Base-by-base conservation (phyloP, 176 grass and related monocot species). In the Canna indica region DNA sequence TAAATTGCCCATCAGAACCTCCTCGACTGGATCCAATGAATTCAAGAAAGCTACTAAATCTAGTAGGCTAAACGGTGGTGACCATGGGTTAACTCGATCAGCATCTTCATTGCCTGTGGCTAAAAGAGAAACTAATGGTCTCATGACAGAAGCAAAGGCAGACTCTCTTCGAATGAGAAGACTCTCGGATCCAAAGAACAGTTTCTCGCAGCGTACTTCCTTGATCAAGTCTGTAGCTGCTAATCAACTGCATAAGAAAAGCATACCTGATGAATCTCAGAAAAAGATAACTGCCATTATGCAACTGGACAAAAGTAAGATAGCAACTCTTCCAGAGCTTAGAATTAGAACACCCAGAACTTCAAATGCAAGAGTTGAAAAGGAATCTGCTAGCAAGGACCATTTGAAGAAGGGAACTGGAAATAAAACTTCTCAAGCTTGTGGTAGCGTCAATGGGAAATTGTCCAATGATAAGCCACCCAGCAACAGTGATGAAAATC, bases 281-380 rank as follows among this genome's bases (percentile, higher is more conserved):
- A n/a, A n/a, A n/a, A n/a, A n/a, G n/a, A n/a, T n/a, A n/a, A n/a
- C n/a, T n/a, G n/a, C n/a, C n/a, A 84, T 73, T 33, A 29, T 80
- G 79, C 54, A 79, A 70, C 85, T 97, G 32, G 94, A 97, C 76
- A 74, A 97, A 80, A 97, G 52, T 54, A 97, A 92, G 80, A 85
- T 81, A 75, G 84, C 86, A 80, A 79, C 84, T 64, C 68, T 97
- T 59, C 89, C 89, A 45, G 94, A 88, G 72, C 59, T 90, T 53
- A 97, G 67, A 76, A 60, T 78, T 59, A 74, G 47, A 73, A 67
- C 67, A 17, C n/a, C n/a, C n/a, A 83, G 68, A 68, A 63, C 9
- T 47, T 30, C 62, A 56, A 46, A 48, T 7, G 32, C 47, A 76
- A 50, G 64, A 64, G 53, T 73, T 63, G 78, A 80, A 75, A 69